Conservation (phyloP, 768 basidiomycete genomes). For the Boletellus sp. region DNA sequence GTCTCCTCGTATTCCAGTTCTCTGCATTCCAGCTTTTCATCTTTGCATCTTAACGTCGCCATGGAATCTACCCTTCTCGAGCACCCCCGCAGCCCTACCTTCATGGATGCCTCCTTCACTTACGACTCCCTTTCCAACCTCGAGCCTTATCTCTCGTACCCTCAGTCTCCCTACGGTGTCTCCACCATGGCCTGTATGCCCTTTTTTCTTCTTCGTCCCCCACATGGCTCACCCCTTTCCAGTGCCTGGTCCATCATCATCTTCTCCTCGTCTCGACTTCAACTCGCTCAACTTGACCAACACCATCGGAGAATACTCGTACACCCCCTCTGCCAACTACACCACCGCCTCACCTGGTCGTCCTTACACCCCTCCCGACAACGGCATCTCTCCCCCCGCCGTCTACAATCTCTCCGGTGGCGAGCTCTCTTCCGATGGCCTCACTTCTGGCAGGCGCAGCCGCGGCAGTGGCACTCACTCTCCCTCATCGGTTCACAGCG, state of each 20-base stretch:
- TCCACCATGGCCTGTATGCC: constrained; percentile 59
- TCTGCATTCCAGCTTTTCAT: constrained; percentile 33
- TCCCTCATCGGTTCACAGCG: constrained; percentile 43
- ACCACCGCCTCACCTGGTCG: constrained; percentile 52
- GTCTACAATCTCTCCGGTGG: constrained; percentile 68
- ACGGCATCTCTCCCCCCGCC: constrained; percentile 68
- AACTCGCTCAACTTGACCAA: constrained; percentile 55
- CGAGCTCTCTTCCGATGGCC: constrained; percentile 72
- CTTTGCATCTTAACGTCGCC: constrained; percentile 33
- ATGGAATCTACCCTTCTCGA: constrained; percentile 53
- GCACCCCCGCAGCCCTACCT: constrained; percentile 48
- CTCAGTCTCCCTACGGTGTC: constrained; percentile 60
- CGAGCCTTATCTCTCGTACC: constrained; percentile 66
- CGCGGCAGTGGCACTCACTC: constrained; percentile 65
- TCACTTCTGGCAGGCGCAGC: constrained; percentile 60
- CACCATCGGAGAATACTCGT: constrained; percentile 56
- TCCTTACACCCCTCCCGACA: constrained; percentile 65
- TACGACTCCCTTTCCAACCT: constrained; percentile 46
- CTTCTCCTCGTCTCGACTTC: constrained; percentile 63
- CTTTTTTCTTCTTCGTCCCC: neutral
- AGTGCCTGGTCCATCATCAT: constrained; percentile 52
- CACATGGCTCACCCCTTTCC: constrained; percentile 13
- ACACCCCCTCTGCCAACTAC: constrained; percentile 52
- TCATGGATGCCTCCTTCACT: constrained; percentile 46
- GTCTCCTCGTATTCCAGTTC: constrained; percentile 33